Base-by-base conservation (phyloP, 2,329 filamentous ascomycete genomes). In the Proliferodiscus dingleyae region DNA sequence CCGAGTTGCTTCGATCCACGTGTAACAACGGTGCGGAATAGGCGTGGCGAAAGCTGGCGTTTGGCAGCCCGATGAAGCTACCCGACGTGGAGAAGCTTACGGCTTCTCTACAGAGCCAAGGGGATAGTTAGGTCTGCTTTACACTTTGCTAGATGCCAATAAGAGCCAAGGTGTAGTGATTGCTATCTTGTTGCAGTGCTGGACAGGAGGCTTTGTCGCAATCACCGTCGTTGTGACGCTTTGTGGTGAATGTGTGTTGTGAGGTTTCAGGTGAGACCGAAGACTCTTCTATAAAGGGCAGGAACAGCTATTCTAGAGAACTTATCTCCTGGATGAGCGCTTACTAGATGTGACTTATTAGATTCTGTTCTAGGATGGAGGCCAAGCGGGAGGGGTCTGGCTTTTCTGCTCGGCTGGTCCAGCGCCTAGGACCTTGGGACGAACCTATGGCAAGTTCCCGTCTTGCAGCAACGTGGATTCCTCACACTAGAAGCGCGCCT, bases 401-500 rank as follows among this genome's bases (percentile, higher is more conserved):
- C 56, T 60, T 59, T 57, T 54, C 55, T 58, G n/a, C 51, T 56
- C 48, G 45, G 50, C 49, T 50, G 49, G 37, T 54, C 50, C 51
- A 57, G 54, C 49, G 49, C 52, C 43, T 49, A 50, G 54, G 51
- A 55, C 55, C 61, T 62, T 61, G 55, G 60, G 52, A 63, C 57
- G 58, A 65, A 65, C 64, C 58, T 64, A 55, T 65, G 53, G 62
- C 60, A 57, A 50, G 56, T 43, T 61, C 42, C 61, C 61, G 62
- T 56, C 51, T 45, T 58, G 58, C 57, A 59, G 58, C 41, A 50
- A 48, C 48, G 49, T 53, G 45, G 50, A 48, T 54, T 50, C 42
- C 52, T 45, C 56, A 26, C n/a, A 11, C 51, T 53, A 41, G 46
- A 47, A 54, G 47, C 40, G 33, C 37, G 34, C 57, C 48, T 57